A percentile compares a stretch with the other conserved stretches of the same genome.
phyloP scores from a whole-genome alignment of 2,329 filamentous ascomycete genomes.

The Rosellinia necatrix region DNA sequence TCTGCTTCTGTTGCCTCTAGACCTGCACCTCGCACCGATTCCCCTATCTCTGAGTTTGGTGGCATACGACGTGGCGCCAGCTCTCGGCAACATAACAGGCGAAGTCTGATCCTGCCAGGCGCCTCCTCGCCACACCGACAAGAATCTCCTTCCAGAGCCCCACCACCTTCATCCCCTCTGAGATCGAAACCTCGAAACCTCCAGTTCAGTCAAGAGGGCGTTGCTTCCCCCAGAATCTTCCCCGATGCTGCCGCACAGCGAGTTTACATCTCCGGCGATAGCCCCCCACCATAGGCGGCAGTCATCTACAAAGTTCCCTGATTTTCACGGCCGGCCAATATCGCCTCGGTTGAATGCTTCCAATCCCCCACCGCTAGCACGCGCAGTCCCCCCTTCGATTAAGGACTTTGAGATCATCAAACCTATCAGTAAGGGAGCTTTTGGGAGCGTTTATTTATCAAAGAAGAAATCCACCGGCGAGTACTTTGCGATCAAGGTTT shows the following conservation, averaged over 20 bases:
- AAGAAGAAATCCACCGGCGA: conserved; percentile 99
- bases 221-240: conserved; percentile 88
- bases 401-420: conserved; percentile 99
- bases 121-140: conserved; percentile 81
- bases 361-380: conserved; percentile 79
- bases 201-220: conserved; percentile 62
- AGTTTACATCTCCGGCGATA: conserved; percentile 76
- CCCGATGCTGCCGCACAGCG: conserved; percentile 80
- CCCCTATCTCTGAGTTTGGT: conserved; percentile 85
- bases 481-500: conserved; percentile 97
- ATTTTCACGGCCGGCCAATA: conserved; percentile 65
- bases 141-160: conserved; percentile 80
- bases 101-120: conserved; percentile 81
- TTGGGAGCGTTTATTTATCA: conserved; percentile 95
- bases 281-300: conserved; percentile 76
- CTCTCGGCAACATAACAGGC: conserved; percentile 80
- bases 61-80: conserved; percentile 76
- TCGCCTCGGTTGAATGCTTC: conserved; percentile 82
- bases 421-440: conserved; percentile 97
- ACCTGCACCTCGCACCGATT: conserved; percentile 75
- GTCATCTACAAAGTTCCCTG: conserved; percentile 86
- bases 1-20: conserved; percentile 77
- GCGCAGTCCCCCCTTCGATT: conserved; percentile 91
- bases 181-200: conserved; percentile 76
- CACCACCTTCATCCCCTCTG: conserved; percentile 81